Evolutionary conservation across 108 stramenopile species (phyloP), one percentile per base, ranked within the genome.

Genomic region (Skeletonema menzelii): DNA sequence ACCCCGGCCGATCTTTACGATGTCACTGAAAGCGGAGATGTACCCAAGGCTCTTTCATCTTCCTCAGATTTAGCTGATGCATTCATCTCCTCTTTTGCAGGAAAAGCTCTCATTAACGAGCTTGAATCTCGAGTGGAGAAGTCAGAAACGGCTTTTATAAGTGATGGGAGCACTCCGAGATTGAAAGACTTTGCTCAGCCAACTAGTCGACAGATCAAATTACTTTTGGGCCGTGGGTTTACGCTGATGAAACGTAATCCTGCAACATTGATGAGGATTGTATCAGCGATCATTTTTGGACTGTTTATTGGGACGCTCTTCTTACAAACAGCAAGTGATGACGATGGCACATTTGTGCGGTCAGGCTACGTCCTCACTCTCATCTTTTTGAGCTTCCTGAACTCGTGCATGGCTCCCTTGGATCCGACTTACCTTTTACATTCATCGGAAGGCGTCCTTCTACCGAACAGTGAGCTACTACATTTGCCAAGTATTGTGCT

Each of bases 221-320:
- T 63, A 31, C 62, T 63, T 3, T 14, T 63, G 19, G 62, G 10
- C 0, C 3, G 62, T 4, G 62, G 62, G 7, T 40, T 5, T 20
- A 63, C 31, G 37, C 62, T 63, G 3, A 14, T 63, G 34, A 38
- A 38, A 5, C 62, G 62, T 63, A 63, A 63, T 63, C 62, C 62
- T 32, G 62, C 22, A 5, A 38, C 22, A 26, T 63, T 63, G 19
- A 32, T 38, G 22, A 20, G 62, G 5, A 26, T 63, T 6, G 6
- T 63, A 38, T 26, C 26, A 15, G 31, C 62, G 8, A 63, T 63
- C 19, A 20, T 70, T 13, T 44, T 61, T 60, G 60, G 60, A 34
- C 7, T 61, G 5, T 55, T 70, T n/a, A 27, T 70, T 17, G 69
- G 69, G 60, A 70, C 69, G 11, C 59, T 70, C 0, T 70, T 70